These are phyloP conservation scores for Potentilla sterilis DNA, from an alignment of 306 rosid genomes.

Conservation along the genomic window DNA sequence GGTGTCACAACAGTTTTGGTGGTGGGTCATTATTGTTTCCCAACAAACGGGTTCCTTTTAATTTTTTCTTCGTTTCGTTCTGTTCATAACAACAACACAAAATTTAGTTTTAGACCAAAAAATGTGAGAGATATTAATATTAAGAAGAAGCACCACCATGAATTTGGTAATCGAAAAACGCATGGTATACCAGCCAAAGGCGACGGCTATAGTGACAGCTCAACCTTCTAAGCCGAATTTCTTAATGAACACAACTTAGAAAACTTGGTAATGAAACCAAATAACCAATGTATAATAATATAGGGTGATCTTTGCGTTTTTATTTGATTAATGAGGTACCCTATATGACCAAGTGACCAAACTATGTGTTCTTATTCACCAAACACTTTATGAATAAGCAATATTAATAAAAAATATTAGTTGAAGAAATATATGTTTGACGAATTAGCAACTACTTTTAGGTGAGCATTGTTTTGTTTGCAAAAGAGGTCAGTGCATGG, in stretches of 20 bases:
- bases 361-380: neutral
- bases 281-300: neutral
- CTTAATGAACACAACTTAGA: slow-evolving; percentile 30
- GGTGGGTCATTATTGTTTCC: slow-evolving; percentile 25
- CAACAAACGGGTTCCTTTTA: neutral
- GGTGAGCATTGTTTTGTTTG: neutral
- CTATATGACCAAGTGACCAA: neutral
- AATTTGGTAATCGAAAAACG: slow-evolving; percentile 27
- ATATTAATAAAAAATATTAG: neutral
- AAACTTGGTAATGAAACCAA: slow-evolving; percentile 9
- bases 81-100: neutral
- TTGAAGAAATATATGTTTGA: neutral
- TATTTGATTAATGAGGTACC: slow-evolving; percentile 1
- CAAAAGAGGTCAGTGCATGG: neutral
- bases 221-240: slow-evolving; percentile 50
- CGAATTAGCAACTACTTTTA: neutral
- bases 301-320: neutral
- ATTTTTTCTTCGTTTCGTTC: neutral
- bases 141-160: neutral
- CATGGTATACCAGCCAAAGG: slow-evolving; percentile 31
- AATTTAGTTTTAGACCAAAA: neutral
- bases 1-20: slow-evolving; percentile 9
- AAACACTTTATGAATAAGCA: neutral
- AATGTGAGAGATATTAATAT: neutral
- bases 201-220: slow-evolving; percentile 49